These are phyloP conservation scores for Wickerhamiella australiensis DNA, from an alignment of 805 yeast genomes.

Conservation along the genomic window DNA sequence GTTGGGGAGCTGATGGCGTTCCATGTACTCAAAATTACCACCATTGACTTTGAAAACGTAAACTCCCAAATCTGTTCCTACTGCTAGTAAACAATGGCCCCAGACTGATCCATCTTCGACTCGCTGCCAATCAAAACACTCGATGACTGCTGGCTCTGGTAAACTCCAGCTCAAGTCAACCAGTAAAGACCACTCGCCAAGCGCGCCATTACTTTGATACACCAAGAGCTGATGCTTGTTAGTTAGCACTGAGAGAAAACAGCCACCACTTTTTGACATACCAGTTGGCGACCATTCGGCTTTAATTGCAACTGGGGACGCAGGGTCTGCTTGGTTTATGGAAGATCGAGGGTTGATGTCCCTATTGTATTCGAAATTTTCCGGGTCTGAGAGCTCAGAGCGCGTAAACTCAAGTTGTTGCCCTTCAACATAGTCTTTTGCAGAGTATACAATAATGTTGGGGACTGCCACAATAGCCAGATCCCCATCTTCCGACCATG, in stretches of 20 bases:
- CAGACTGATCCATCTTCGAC: background rate
- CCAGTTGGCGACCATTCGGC: slow-evolving; percentile 11
- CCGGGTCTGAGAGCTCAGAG: slow-evolving; percentile 2
- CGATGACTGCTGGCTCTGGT: background rate
- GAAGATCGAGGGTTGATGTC: background rate
- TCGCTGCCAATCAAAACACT: slow-evolving; percentile 7
- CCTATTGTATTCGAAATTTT: background rate
- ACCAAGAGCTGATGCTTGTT: slow-evolving; percentile 4
- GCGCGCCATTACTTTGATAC: background rate
- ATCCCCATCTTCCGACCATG: slow-evolving; percentile 11
- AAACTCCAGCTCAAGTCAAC: background rate
- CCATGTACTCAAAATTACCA: background rate
- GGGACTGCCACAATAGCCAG: slow-evolving; percentile 1
- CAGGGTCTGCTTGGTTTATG: background rate
- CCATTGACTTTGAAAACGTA: background rate
- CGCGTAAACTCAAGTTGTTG: background rate
- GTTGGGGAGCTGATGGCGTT: background rate
- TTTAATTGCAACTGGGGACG: background rate
- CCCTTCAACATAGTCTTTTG: slow-evolving; percentile 3
- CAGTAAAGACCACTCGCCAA: background rate
- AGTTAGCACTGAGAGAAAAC: slow-evolving; percentile 5
- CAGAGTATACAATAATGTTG: slow-evolving; percentile 7
- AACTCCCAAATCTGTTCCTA: slow-evolving; percentile 7
- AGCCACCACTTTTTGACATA: background rate
- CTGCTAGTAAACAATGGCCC: slow-evolving; percentile 3